Conservation (phyloP, 2,329 filamentous ascomycete species). For the Hypoxylon sp. region DNA sequence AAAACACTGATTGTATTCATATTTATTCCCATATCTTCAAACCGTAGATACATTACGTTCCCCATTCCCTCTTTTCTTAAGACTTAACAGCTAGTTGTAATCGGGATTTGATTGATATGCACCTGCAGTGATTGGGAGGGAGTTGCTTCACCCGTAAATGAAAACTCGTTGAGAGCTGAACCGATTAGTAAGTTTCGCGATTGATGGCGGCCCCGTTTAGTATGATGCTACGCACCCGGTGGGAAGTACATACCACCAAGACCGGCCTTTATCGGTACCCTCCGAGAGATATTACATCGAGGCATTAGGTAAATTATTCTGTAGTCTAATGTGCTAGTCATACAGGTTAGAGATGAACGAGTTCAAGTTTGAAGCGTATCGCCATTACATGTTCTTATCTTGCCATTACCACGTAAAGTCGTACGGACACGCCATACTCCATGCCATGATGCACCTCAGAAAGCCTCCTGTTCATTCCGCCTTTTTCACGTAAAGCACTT, state of each 20-base stretch:
- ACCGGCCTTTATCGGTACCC: not conserved
- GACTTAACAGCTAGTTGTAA: not conserved
- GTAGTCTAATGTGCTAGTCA: not conserved
- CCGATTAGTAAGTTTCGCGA: conserved; percentile 30
- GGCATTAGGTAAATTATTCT: conserved; percentile 4
- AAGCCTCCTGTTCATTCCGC: not conserved
- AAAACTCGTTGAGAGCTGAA: conserved; percentile 23
- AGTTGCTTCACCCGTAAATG: conserved; percentile 2
- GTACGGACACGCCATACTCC: conserved; percentile 10
- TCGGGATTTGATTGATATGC: not conserved
- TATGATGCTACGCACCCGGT: conserved; percentile 1
- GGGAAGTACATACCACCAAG: conserved; percentile 2
- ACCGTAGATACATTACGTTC: not conserved
- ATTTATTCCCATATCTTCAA: conserved; percentile 6
- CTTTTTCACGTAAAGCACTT: conserved; percentile 6
- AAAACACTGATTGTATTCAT: not conserved
- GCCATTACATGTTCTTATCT: not conserved
- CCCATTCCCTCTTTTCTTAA: not conserved
- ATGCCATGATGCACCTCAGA: conserved; percentile 1
- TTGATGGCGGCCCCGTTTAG: conserved; percentile 13
- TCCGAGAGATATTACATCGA: not conserved
- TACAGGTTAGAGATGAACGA: not conserved
- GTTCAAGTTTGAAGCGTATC: not conserved
- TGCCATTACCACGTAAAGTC: conserved; percentile 5
- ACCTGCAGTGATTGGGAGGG: not conserved